phyloP scores from a whole-genome alignment of 768 basidiomycete species.

The Pulveroboletus ravenelii region DNA sequence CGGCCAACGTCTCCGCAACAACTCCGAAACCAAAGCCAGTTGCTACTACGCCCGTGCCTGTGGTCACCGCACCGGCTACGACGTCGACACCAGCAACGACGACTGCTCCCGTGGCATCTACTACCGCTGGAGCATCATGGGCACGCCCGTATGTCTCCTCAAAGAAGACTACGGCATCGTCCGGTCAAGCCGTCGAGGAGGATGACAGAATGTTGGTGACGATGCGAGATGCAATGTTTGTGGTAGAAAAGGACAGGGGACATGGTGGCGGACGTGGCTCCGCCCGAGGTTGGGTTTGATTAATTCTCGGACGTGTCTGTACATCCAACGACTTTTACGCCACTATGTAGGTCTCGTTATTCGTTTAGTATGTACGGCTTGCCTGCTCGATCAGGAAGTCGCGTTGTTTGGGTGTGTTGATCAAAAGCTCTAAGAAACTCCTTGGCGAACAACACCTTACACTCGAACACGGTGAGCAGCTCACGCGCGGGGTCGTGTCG shows the following conservation, averaged over 20 bases:
- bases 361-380: too few relatives aligned
- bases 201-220: constrained; percentile 59
- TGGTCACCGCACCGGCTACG: constrained; percentile 21
- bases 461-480: constrained; percentile 2
- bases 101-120: constrained; percentile 29
- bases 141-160: constrained; percentile 59
- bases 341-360: too few relatives aligned
- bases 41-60: constrained; percentile 31
- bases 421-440: constrained; percentile 23
- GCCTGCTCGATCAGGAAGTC: too few relatives aligned
- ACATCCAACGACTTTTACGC: background rate
- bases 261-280: constrained; percentile 80
- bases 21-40: constrained; percentile 36
- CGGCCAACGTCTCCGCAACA: constrained; percentile 45
- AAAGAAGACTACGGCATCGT: constrained; percentile 37
- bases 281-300: constrained; percentile 61
- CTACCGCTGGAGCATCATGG: constrained; percentile 39
- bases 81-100: constrained; percentile 29
- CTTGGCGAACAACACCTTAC: constrained; percentile 18
- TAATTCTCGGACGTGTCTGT: background rate
- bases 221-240: constrained; percentile 80
- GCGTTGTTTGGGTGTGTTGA: constrained; percentile 19
- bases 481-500: constrained; percentile 6
- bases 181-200: constrained; percentile 44
- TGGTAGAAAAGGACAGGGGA: constrained; percentile 75